Base-by-base conservation (phyloP, 192 early-diverging fungal species). In the Backusella tuberculispora region DNA sequence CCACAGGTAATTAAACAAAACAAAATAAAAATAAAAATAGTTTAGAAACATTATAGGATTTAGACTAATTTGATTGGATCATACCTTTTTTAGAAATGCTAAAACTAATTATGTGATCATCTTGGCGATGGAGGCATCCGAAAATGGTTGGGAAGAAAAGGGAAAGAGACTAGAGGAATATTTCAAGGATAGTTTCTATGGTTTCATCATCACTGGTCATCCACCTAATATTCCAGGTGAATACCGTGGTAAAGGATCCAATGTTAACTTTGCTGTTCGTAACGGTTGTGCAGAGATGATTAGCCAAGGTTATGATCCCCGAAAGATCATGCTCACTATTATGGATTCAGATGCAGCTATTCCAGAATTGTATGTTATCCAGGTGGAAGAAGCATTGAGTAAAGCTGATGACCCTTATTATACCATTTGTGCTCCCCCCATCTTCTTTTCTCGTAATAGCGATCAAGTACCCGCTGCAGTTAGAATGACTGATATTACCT, bases 171-270 rank as follows among this genome's bases (percentile, higher is more conserved):
- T 94, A 37, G 56, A 86, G 67, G 66, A 81, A 45, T 60, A 80
- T 70, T 94, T 88, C 74, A 68, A 77, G n/a, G 79, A 87, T 53
- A 73, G 72, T 50, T 94, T 94, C 81, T 83, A 78, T 56, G 85
- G 92, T 37, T 87, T 94, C 73, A 86, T 91, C 21, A 83, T 88
- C 64, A 91, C 91, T 46, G 74, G 89, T 17, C 92, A 94, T 83
- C 92, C 92, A n/a, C 48, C 74, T 21, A 86, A 88, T 77, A 77
- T 88, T 10, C 88, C 88, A n/a, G 91, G 89, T 45, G 92, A 94
- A 80, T 87, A 88, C 53, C 83, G 92, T n/a, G 92, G 92, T n/a
- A 94, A 94, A 72, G 91, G 89, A 43, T 83, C 83, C 65, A 94
- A 94, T 73, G 92, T 92, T 8, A 86, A 89, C 6, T 93, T 83